Evolutionary conservation across 1,139 yeast genomes (phyloP).

Genomic region (Geotrichum macrosporum): DNA sequence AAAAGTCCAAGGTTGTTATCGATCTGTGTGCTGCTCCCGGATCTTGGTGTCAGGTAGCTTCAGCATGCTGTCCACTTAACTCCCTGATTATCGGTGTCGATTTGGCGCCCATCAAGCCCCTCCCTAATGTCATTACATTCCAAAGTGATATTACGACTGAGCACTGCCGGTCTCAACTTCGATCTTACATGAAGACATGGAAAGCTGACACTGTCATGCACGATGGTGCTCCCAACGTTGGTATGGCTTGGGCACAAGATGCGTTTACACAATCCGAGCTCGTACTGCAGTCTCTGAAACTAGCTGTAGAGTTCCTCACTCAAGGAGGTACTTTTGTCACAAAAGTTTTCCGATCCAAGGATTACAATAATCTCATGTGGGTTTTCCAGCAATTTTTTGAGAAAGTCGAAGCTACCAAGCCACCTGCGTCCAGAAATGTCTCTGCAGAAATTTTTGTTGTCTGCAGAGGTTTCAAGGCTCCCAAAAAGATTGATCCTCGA

Average conservation of each 20-base stretch:
- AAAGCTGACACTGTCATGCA: constrained; percentile 96
- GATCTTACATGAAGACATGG: constrained; percentile 98
- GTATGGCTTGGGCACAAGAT: constrained; percentile 99
- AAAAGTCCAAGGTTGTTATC: constrained; percentile 92
- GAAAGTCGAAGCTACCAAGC: constrained; percentile 96
- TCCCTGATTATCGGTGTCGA: constrained; percentile 96
- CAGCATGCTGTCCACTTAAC: constrained; percentile 85
- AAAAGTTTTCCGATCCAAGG: constrained; percentile 94
- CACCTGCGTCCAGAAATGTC: constrained; percentile 97
- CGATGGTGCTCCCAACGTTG: constrained; percentile 99
- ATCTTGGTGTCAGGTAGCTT: constrained; percentile 99
- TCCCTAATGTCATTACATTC: constrained; percentile 90
- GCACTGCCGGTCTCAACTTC: constrained; percentile 86
- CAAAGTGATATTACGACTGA: constrained; percentile 98
- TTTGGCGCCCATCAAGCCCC: constrained; percentile 91
- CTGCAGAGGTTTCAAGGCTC: constrained; percentile 93
- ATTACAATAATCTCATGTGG: constrained; percentile 95
- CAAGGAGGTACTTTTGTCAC: constrained; percentile 97
- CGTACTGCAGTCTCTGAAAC: constrained; percentile 83
- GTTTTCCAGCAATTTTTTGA: constrained; percentile 93
- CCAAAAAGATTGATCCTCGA: constrained; percentile 89
- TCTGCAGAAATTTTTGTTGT: constrained; percentile 98
- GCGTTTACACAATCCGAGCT: constrained; percentile 97
- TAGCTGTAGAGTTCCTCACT: constrained; percentile 89
- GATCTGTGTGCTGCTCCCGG: constrained; percentile 99